Evolutionary conservation across 129 eudicot genomes (phyloP), one percentile per base, ranked within the genome.

Genomic region (Saposhnikovia divaricata): DNA sequence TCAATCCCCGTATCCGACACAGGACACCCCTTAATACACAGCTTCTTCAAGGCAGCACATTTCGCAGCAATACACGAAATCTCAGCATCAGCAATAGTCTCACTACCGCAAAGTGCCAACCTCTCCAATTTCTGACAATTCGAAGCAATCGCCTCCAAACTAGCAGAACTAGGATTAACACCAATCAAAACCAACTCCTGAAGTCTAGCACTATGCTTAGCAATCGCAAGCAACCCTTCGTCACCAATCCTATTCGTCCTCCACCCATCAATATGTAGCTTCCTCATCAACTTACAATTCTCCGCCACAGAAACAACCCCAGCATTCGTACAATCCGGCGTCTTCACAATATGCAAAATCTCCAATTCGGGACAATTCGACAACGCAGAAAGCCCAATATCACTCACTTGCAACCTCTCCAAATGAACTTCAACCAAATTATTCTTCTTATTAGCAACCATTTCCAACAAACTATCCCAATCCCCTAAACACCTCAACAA

Each of bases 11-110:
- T 46, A 82, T 88, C 88, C 44, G 92, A 81, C 61, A 88, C 84
- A 3, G 83, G 85, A 78, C 92, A 88, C 2, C 89, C 85, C 83
- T 88, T 88, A 31, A 88, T 88, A 25, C 92, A 88, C 9, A 88
- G 84, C 83, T 88, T 88, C 88, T 86, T 88, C 84, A 88, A 86
- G 11, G 89, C 88, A 43, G 37, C 48, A 68, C 88, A 84, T 75
- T 88, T 88, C 9, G 78, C 50, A 2, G 89, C 92, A 77, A 87
- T 77, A 65, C 90, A 76, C 0, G 80, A 68, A 71, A 84, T 83
- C 84, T 86, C 93, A 14, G 66, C 70, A 83, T 89, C 93, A 73
- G 85, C 89, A 51, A 87, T 83, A 4, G 83, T 81, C 73, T 89
- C 90, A 75, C 93, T 83, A 39, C 89, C 85, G 48, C 90, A 87